Evolutionary conservation across 371 early-diverging fungal genomes (phyloP).

Genomic region (Dichotomocladium elegans): DNA sequence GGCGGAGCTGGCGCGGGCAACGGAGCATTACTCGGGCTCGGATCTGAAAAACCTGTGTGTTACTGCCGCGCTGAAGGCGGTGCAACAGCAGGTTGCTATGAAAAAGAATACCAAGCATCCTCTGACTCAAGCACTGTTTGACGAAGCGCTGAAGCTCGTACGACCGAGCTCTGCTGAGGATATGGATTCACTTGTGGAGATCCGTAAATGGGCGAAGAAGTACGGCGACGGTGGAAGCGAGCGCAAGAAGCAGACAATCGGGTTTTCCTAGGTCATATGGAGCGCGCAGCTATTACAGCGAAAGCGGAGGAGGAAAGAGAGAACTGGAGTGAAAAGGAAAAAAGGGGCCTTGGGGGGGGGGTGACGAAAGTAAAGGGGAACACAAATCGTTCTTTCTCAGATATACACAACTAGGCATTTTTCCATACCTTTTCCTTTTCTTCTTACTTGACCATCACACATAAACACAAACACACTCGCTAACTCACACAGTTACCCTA

Average conservation of each 20-base stretch:
- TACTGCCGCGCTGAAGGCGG: conserved; percentile 80
- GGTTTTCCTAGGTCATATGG: conserved; percentile 33
- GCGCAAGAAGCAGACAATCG: conserved; percentile 24
- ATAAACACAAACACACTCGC: neutral
- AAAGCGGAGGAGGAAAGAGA: conserved; percentile 2
- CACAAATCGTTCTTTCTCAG: conserved; percentile 3
- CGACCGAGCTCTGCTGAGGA: conserved; percentile 86
- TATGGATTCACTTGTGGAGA: conserved; percentile 77
- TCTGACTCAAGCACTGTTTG: conserved; percentile 65
- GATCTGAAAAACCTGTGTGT: conserved; percentile 98
- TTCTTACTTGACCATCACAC: neutral
- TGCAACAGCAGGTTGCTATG: conserved; percentile 48
- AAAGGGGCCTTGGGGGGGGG: too few relatives aligned
- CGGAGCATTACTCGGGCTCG: conserved; percentile 89
- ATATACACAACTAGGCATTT: conserved; percentile 3
- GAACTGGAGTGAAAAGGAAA: too few relatives aligned
- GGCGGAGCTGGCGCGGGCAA: conserved; percentile 61
- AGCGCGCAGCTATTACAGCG: too few relatives aligned
- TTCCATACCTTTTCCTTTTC: conserved; percentile 10
- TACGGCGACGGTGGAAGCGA: conserved; percentile 76
- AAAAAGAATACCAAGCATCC: conserved; percentile 15
- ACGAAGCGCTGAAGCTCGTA: conserved; percentile 74
- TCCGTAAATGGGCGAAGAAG: conserved; percentile 85
- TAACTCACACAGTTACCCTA: neutral
- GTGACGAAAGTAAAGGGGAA: neutral